A percentile compares a stretch with the other conserved stretches of the same genome.
These are phyloP conservation scores for Globisporangium cylindrosporum DNA, from an alignment of 352 stramenopile species.

Conservation along the genomic window DNA sequence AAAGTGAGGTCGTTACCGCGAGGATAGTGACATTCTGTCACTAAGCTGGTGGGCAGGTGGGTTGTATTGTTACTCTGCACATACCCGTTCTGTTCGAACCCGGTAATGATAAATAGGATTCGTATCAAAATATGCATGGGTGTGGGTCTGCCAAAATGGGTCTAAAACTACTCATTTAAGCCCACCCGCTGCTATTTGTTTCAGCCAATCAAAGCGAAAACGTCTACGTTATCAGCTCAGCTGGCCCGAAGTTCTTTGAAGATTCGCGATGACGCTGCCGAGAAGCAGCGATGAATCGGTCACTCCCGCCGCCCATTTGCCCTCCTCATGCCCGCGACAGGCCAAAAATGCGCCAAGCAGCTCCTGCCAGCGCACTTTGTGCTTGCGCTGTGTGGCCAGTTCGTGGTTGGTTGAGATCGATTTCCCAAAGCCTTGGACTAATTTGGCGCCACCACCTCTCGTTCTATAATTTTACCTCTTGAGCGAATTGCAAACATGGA, in stretches of 20 bases:
- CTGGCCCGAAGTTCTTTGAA: constrained; percentile 8
- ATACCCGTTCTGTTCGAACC: not conserved
- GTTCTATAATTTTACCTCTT: not conserved
- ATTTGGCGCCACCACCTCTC: not conserved
- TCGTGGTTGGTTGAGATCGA: not conserved
- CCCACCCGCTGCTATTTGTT: not conserved
- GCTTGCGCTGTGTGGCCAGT: not conserved
- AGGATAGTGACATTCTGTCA: not conserved
- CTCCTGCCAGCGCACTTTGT: not conserved
- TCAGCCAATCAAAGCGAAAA: constrained; percentile 12
- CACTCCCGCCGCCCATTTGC: too few species aligned
- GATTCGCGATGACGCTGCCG: constrained; percentile 18
- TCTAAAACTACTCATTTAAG: not conserved
- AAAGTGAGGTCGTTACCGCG: not conserved
- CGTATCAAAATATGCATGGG: not conserved
- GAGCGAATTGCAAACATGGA: not conserved
- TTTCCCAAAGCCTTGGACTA: not conserved
- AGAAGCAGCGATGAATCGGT: constrained; percentile 5
- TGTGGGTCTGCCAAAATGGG: not conserved
- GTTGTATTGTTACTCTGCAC: not conserved
- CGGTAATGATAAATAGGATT: not conserved
- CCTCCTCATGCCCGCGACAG: constrained; percentile 1
- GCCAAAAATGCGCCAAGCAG: not conserved
- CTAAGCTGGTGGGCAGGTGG: not conserved
- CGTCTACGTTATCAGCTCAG: constrained; percentile 17